Evolutionary conservation across 306 rosid genomes (phyloP), one percentile per base, ranked within the genome.

Genomic region (Glycine tomentella): DNA sequence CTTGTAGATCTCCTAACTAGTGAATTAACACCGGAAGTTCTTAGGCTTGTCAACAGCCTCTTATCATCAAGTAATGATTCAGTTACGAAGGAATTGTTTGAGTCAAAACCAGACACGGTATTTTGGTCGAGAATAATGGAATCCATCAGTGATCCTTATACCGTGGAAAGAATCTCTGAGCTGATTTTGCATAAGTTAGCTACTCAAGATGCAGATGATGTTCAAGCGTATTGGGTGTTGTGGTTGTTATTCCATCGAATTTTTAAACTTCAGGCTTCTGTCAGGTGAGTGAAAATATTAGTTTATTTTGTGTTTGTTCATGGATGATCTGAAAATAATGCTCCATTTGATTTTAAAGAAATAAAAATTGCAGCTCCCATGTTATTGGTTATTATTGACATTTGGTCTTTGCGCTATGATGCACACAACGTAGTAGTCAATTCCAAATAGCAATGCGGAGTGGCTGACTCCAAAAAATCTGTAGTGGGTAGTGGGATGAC

Each of bases 201-300:
- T 65, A 82, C 85, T 69, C 83, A 77, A 76, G 79, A 81, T 58
- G 90, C 80, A 63, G 86, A 84, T 89, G 98, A 93, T 87, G 80
- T 91, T 75, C 90, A 91, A 85, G 97, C 93, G 31, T 93, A 91
- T 81, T 93, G 99, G 99, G 86, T 89, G 80, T 84, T 95, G 52
- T 95, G 99, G 99, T 77, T 93, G 69, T 83, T 91, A 73, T 95
- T 93, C 83, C 84, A 88, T 85, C 90, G 81, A 62, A 80, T 7
- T 72, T 72, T 84, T 69, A 86, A 67, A 71, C 75, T 61, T 69
- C 98, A 82, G 59, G 78, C 84, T 81, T 93, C 97, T 42, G 84
- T 87, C 49, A 91, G 99, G 99, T 93, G 38, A 71, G 94, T 86
- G 77, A 74, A 36, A 63, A 36, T 63, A 49, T 34, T 70, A 53